Conservation (phyloP, 257 asterid species). For the Parsonsia alboflavescens region DNA sequence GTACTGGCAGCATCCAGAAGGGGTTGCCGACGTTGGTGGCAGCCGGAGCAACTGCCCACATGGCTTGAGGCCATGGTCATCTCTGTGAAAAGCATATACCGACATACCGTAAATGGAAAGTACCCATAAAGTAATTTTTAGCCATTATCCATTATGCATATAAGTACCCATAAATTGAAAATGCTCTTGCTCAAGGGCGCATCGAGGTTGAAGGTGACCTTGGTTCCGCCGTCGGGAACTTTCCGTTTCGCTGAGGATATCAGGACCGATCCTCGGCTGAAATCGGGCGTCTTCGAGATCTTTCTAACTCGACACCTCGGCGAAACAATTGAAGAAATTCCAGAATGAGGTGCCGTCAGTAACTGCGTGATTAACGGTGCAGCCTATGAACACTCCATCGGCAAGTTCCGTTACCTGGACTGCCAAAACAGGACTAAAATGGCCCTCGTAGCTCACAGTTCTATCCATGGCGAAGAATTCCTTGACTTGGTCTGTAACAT, state of each 20-base stretch:
- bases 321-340: conserved; percentile 61
- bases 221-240: conserved; percentile 52
- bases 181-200: conserved; percentile 62
- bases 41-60: too few relatives aligned
- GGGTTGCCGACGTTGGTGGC: too few relatives aligned
- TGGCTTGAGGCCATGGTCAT: too few relatives aligned
- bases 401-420: conserved; percentile 63
- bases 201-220: conserved; percentile 40
- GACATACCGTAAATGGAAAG: too few relatives aligned
- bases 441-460: conserved; percentile 52
- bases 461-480: conserved; percentile 42
- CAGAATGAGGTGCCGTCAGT: conserved; percentile 63
- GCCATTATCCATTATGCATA: too few relatives aligned
- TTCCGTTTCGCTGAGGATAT: conserved; percentile 49
- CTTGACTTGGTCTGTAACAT: conserved; percentile 37
- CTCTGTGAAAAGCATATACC: too few relatives aligned
- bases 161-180: too few relatives aligned
- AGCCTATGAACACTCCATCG: conserved; percentile 62
- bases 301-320: conserved; percentile 40
- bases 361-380: conserved; percentile 66
- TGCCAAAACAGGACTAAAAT: conserved; percentile 43
- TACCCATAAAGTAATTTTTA: too few relatives aligned
- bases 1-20: too few relatives aligned
- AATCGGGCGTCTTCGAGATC: conserved; percentile 49
- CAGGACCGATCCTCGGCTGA: conserved; percentile 52